phyloP scores from a whole-genome alignment of 2,329 filamentous ascomycete genomes.

The Magnaporthiopsis incrustans region DNA sequence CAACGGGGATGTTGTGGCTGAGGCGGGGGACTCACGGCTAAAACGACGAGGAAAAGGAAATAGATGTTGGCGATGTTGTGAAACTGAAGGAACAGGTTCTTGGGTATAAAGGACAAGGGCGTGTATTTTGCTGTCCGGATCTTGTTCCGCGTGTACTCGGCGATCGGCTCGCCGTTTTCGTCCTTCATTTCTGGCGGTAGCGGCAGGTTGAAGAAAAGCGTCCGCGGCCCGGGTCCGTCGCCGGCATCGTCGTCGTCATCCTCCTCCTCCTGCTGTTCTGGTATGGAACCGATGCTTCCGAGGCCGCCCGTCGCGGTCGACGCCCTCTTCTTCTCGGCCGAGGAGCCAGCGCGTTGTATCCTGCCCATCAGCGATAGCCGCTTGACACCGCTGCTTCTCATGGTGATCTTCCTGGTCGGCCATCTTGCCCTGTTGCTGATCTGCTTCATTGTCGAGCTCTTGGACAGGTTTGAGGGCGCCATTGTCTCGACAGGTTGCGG shows the following conservation, averaged over 20 bases:
- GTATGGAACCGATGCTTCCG: constrained; percentile 21
- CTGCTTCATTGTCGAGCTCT: constrained; percentile 26
- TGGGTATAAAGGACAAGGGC: constrained; percentile 86
- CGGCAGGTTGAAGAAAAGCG: constrained; percentile 78
- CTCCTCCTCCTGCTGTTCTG: constrained; percentile 16
- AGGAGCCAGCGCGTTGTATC: constrained; percentile 55
- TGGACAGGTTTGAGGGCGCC: constrained; percentile 11
- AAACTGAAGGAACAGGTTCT: constrained; percentile 96
- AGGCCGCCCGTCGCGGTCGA: constrained; percentile 21
- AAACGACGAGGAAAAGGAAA: constrained; percentile 92
- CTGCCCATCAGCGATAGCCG: constrained; percentile 75
- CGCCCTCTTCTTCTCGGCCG: constrained; percentile 62
- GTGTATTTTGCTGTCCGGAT: constrained; percentile 98
- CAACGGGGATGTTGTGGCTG: not conserved
- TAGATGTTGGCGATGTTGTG: constrained; percentile 98
- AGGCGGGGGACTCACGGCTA: constrained; percentile 61
- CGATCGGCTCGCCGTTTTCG: constrained; percentile 66
- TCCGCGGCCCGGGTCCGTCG: constrained; percentile 40
- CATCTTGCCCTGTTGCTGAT: constrained; percentile 75
- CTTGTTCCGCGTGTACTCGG: constrained; percentile 81
- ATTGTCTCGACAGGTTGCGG: constrained; percentile 19
- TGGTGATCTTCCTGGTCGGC: constrained; percentile 84
- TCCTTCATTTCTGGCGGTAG: constrained; percentile 69
- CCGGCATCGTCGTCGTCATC: constrained; percentile 18
- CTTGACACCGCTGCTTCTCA: constrained; percentile 69